Evolutionary conservation across 176 grass and related monocot genomes (phyloP).

Genomic region (Dactylis glomerata): DNA sequence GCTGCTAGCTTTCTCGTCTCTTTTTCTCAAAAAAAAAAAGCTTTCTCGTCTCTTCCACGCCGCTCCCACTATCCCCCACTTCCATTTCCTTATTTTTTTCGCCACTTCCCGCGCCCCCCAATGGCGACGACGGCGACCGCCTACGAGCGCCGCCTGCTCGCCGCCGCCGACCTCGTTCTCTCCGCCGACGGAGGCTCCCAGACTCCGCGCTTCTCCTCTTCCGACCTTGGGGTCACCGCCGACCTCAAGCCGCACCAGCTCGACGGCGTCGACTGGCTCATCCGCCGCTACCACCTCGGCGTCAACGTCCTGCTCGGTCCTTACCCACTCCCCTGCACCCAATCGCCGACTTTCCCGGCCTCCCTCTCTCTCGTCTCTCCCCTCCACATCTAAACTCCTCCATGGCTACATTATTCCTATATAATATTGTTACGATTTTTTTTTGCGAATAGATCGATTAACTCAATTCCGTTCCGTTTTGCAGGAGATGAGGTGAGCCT

Average conservation of each 20-base stretch:
- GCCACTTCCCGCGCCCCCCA: not conserved
- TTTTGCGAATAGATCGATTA: not conserved
- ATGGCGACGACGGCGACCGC: slow-evolving; percentile 17
- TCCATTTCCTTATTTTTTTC: not conserved
- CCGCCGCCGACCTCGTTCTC: slow-evolving; percentile 59
- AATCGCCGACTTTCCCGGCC: not conserved
- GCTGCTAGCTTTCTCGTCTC: no score
- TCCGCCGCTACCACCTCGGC: slow-evolving; percentile 74
- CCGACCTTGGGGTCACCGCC: slow-evolving; percentile 56
- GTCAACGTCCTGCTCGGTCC: slow-evolving; percentile 87
- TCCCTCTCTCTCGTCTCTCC: no score
- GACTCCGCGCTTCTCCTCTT: not conserved
- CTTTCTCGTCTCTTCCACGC: not conserved
- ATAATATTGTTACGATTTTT: not conserved
- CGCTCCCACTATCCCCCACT: not conserved
- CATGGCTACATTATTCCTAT: not conserved
- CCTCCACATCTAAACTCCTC: not conserved
- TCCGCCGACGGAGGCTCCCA: slow-evolving; percentile 24
- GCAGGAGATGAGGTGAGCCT: slow-evolving; percentile 82
- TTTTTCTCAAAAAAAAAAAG: no score
- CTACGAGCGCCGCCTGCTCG: slow-evolving; percentile 60
- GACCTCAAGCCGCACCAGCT: slow-evolving; percentile 83
- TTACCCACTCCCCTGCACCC: slow-evolving; percentile 7
- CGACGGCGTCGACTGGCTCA: slow-evolving; percentile 72
- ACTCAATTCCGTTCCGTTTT: not conserved